These are phyloP conservation scores for Melampsora abietis-canadensis DNA, from an alignment of 1,284 basidiomycete species.

Conservation along the genomic window DNA sequence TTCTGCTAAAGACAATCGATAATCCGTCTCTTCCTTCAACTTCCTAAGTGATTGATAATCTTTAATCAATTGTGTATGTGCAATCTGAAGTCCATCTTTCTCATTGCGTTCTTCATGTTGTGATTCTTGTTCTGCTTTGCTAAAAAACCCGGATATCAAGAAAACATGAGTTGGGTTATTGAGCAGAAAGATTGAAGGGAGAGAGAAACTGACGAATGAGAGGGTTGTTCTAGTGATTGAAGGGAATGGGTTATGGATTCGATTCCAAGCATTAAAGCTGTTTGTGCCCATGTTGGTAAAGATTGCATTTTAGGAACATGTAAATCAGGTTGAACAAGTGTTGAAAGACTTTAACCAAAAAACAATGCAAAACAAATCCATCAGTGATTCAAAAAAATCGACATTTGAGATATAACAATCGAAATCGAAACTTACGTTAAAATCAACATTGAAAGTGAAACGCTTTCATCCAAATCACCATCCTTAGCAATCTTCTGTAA, in stretches of 20 bases:
- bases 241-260: conserved; percentile 22
- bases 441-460: conserved; percentile 54
- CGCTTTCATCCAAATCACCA: conserved; percentile 63
- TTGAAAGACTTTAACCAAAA: conserved; percentile 44
- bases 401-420: too few species aligned
- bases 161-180: too few species aligned
- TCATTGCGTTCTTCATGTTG: too few species aligned
- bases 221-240: background rate
- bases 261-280: conserved; percentile 43
- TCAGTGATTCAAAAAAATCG: conserved; percentile 43
- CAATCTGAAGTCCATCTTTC: too few species aligned
- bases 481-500: conserved; percentile 76
- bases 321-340: conserved; percentile 60
- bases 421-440: too few species aligned
- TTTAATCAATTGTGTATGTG: too few species aligned
- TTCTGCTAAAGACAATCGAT: too few species aligned
- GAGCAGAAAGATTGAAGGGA: background rate
- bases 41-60: too few species aligned
- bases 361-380: conserved; percentile 40
- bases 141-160: too few species aligned
- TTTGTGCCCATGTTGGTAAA: conserved; percentile 70
- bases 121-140: too few species aligned
- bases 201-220: conserved; percentile 7
- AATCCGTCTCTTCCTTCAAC: too few species aligned
- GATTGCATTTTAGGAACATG: conserved; percentile 79